Conservation (phyloP, 2,329 filamentous ascomycete species). For the Fusarium brevicatenulatum region DNA sequence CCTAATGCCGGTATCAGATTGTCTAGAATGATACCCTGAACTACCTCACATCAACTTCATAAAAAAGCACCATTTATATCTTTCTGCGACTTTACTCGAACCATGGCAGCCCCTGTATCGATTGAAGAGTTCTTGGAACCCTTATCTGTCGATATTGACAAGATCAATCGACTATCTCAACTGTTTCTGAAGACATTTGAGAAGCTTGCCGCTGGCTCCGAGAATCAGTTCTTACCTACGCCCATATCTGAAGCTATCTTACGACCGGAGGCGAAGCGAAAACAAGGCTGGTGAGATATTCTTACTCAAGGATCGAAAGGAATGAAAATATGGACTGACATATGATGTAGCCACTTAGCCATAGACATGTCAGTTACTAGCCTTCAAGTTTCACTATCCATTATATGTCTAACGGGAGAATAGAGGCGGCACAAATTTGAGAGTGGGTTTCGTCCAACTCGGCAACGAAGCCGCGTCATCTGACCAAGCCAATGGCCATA, state of each 20-base stretch:
- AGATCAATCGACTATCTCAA: conserved; percentile 58
- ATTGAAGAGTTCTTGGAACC: conserved; percentile 61
- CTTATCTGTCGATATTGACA: conserved; percentile 59
- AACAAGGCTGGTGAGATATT: conserved; percentile 61
- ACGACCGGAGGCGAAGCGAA: conserved; percentile 55
- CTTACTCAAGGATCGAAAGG: neutral
- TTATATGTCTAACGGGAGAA: conserved; percentile 50
- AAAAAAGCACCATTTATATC: neutral
- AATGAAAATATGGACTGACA: conserved; percentile 16
- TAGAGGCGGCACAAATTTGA: conserved; percentile 75
- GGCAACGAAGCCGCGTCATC: conserved; percentile 50
- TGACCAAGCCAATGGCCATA: conserved; percentile 10
- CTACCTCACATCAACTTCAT: neutral
- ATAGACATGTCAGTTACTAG: conserved; percentile 69
- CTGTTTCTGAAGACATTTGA: conserved; percentile 60
- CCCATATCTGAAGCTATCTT: conserved; percentile 70
- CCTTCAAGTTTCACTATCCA: neutral
- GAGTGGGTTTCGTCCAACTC: conserved; percentile 74
- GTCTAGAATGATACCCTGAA: conserved; percentile 28
- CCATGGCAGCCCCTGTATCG: conserved; percentile 33
- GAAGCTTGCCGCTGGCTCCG: conserved; percentile 61
- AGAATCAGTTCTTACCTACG: conserved; percentile 68
- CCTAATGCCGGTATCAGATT: neutral
- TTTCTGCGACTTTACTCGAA: neutral
- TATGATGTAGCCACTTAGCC: conserved; percentile 61